A percentile compares a stretch with the other conserved stretches of the same genome.
These are phyloP conservation scores for Cutaneotrichosporon cavernicola DNA, from an alignment of 1,284 basidiomycete species.

Conservation along the genomic window DNA sequence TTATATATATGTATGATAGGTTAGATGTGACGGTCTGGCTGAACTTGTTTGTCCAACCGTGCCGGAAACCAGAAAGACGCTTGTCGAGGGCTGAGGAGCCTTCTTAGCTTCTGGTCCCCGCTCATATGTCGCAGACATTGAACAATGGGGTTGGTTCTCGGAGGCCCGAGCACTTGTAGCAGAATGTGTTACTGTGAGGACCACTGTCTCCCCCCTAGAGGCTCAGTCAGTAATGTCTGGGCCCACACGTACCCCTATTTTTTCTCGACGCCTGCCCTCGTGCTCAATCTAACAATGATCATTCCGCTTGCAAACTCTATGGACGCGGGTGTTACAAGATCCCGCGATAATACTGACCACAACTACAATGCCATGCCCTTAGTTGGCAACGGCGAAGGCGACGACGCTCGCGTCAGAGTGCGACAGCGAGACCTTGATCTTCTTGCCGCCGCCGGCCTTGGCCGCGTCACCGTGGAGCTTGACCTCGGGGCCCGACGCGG, in stretches of 20 bases:
- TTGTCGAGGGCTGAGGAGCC: too few species aligned
- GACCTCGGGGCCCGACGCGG: conserved; percentile 63
- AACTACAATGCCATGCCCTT: conserved; percentile 14
- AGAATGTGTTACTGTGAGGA: too few species aligned
- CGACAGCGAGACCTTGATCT: conserved; percentile 79
- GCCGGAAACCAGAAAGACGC: too few species aligned
- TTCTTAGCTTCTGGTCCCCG: too few species aligned
- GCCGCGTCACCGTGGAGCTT: conserved; percentile 79
- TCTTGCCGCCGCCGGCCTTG: conserved; percentile 68
- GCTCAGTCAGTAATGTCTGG: too few species aligned
- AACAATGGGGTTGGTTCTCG: too few species aligned
- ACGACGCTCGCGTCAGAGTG: conserved; percentile 60
- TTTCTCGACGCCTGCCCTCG: background rate
- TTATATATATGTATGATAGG: background rate
- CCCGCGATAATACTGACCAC: conserved; percentile 13
- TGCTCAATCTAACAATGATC: conserved; percentile 7
- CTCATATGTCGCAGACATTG: too few species aligned
- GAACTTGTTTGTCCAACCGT: too few species aligned
- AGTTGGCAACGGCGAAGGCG: conserved; percentile 53
- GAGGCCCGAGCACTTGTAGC: too few species aligned
- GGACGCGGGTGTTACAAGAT: background rate
- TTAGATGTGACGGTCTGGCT: background rate
- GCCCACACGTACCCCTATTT: background rate
- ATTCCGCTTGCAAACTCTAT: conserved; percentile 14
- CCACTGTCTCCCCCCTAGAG: too few species aligned